Conservation (phyloP, 257 asterid genomes). For the Solanum commersonii region DNA sequence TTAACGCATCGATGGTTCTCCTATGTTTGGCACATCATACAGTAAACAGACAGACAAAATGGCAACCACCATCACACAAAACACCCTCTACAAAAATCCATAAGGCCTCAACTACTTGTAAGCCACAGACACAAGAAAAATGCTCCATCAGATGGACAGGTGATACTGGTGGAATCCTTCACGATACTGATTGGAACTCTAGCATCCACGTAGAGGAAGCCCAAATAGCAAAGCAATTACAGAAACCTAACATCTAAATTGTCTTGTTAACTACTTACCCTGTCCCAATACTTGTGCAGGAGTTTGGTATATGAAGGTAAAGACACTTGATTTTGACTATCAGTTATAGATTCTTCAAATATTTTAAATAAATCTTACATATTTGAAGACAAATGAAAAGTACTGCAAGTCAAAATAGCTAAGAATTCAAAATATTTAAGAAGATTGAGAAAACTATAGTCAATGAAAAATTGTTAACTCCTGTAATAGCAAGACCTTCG, state of each 20-base stretch:
- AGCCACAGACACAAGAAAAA: neutral
- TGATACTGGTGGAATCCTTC: neutral
- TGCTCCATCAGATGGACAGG: neutral
- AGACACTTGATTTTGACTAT: neutral
- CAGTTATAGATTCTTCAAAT: neutral
- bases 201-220: neutral
- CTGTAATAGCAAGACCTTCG: neutral
- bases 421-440: neutral
- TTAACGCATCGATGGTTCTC: neutral
- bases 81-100: neutral
- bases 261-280: neutral
- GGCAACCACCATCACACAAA: neutral
- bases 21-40: neutral
- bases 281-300: neutral
- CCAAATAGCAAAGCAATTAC: neutral
- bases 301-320: neutral
- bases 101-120: neutral
- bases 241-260: neutral
- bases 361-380: neutral
- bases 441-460: neutral
- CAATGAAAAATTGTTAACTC: neutral
- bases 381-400: neutral
- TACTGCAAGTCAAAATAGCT: neutral
- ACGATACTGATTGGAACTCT: neutral
- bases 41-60: neutral